Percentiles rank a stretch among this genome's conserved stretches.
These are phyloP conservation scores for Malus hybrid DNA, from an alignment of 331 rosid species.

Conservation along the genomic window DNA sequence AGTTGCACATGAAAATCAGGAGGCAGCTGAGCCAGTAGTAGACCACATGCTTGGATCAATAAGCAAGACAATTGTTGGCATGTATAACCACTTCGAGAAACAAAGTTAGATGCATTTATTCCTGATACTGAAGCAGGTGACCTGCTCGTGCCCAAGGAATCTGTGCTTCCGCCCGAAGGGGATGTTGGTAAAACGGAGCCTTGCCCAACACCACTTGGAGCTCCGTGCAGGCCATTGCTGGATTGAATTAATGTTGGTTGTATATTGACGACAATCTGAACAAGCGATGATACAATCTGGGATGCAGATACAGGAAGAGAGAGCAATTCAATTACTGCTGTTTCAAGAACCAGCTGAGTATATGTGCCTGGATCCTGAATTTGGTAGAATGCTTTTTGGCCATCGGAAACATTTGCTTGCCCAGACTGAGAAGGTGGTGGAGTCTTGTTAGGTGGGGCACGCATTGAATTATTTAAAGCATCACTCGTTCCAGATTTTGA, in stretches of 20 bases:
- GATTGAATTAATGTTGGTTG: constrained; percentile 90
- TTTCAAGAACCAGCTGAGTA: constrained; percentile 92
- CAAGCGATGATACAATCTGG: constrained; percentile 85
- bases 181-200: constrained; percentile 86
- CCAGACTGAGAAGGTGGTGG: constrained; percentile 66
- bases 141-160: constrained; percentile 85
- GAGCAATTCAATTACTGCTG: constrained; percentile 87
- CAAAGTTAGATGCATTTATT: constrained; percentile 77
- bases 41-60: constrained; percentile 97
- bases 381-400: constrained; percentile 86
- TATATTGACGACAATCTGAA: constrained; percentile 84
- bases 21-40: constrained; percentile 91
- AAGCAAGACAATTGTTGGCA: constrained; percentile 92
- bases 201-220: constrained; percentile 73
- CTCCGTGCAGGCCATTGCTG: constrained; percentile 68
- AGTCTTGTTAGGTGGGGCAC: constrained; percentile 62
- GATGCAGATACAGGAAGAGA: constrained; percentile 86
- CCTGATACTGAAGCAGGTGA: constrained; percentile 79
- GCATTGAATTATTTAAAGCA: constrained; percentile 38
- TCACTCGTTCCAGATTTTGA: constrained; percentile 69
- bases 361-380: constrained; percentile 99
- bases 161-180: constrained; percentile 98
- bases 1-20: constrained; percentile 82
- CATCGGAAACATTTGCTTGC: constrained; percentile 57
- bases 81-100: constrained; percentile 91